phyloP scores from a whole-genome alignment of 2,329 filamentous ascomycete genomes.

The Aspergillus ochraceoroseus region DNA sequence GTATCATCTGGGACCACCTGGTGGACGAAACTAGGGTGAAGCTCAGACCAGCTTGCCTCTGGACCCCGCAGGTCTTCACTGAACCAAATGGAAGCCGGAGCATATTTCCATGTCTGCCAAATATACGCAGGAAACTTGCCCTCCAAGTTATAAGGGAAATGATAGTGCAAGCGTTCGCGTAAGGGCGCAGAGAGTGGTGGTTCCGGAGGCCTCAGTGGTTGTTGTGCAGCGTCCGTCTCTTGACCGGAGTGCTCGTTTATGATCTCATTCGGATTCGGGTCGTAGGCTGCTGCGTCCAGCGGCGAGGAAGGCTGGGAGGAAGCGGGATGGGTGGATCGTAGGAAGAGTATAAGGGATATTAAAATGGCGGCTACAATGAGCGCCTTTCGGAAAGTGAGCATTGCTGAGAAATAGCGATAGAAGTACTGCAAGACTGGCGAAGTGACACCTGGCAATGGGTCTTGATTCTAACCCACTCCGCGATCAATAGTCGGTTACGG shows the following conservation, averaged over 20 bases:
- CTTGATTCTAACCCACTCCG: conserved; percentile 11
- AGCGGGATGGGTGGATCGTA: conserved; percentile 55
- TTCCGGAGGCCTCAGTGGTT: conserved; percentile 60
- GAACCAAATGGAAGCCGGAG: conserved; percentile 72
- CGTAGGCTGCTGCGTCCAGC: conserved; percentile 25
- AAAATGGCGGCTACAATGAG: conserved; percentile 66
- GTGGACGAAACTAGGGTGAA: conserved; percentile 88
- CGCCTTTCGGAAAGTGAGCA: conserved; percentile 76
- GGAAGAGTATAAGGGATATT: conserved; percentile 64
- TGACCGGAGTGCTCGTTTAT: conserved; percentile 14
- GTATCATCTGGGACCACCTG: conserved; percentile 94
- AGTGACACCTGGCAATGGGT: conserved; percentile 4
- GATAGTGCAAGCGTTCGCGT: conserved; percentile 77
- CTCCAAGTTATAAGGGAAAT: conserved; percentile 87
- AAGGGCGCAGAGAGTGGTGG: conserved; percentile 69
- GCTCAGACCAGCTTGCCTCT: conserved; percentile 82
- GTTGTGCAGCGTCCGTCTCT: conserved; percentile 19
- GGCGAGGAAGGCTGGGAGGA: conserved; percentile 41
- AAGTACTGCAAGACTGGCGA: conserved; percentile 5
- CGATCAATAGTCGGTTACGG: conserved; percentile 6
- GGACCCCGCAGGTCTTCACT: conserved; percentile 67
- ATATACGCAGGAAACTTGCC: conserved; percentile 93
- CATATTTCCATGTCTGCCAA: conserved; percentile 98
- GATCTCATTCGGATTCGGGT: conserved; percentile 20
- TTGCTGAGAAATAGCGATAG: conserved; percentile 35